These are phyloP conservation scores for Borovskyia barvae DNA, from an alignment of 208 protist species.

Conservation along the genomic window DNA sequence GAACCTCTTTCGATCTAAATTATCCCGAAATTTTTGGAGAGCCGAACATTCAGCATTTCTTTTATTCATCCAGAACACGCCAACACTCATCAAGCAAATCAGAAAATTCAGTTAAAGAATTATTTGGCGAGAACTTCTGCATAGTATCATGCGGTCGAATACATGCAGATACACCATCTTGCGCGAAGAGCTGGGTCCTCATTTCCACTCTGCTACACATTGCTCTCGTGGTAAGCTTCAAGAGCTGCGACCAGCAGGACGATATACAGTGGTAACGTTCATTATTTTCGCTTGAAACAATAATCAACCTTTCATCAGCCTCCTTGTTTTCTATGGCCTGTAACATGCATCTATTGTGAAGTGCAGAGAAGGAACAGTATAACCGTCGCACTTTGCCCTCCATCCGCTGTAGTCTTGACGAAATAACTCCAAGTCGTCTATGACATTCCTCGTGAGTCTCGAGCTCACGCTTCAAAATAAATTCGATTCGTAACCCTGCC, in stretches of 20 bases:
- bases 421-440: not conserved
- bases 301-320: not conserved
- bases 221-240: too few relatives aligned
- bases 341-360: not conserved
- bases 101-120: conserved; percentile 16
- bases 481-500: not conserved
- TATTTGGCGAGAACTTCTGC: not conserved
- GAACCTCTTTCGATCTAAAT: too few relatives aligned
- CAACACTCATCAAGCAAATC: conserved; percentile 26
- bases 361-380: not conserved
- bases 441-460: not conserved
- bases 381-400: not conserved
- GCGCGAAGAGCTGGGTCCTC: too few relatives aligned
- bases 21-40: too few relatives aligned
- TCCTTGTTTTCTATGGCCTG: conserved; percentile 1
- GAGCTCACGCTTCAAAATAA: not conserved
- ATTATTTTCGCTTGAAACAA: not conserved
- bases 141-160: not conserved
- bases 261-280: not conserved
- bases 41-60: too few relatives aligned
- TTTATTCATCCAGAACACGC: conserved; percentile 14
- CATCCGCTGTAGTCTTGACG: not conserved
- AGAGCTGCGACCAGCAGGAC: too few relatives aligned
- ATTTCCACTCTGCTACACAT: too few relatives aligned
- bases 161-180: too few relatives aligned